Conservation (phyloP, 2,329 filamentous ascomycete species). For the Zymoseptoria tritici region DNA sequence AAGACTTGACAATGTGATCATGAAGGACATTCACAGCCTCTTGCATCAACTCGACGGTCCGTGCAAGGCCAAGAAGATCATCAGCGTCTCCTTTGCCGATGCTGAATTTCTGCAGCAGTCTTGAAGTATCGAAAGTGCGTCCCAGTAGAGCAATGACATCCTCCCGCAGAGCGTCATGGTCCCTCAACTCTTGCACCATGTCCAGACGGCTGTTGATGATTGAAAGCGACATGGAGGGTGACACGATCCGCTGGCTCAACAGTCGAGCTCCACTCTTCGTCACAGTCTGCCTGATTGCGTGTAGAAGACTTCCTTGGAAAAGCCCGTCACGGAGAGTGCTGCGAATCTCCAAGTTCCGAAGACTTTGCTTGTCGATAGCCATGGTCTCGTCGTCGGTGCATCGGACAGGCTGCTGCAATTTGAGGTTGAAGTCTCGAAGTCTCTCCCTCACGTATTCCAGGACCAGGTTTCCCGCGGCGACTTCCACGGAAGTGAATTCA, state of each 20-base stretch:
- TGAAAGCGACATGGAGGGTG: constrained; percentile 78
- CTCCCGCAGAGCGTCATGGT: constrained; percentile 61
- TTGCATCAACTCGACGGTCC: constrained; percentile 68
- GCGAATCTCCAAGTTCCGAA: constrained; percentile 82
- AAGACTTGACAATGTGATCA: constrained; percentile 30
- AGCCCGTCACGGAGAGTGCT: constrained; percentile 73
- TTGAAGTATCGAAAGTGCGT: constrained; percentile 75
- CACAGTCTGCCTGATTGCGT: constrained; percentile 81
- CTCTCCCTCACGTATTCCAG: constrained; percentile 76
- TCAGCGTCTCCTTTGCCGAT: constrained; percentile 87
- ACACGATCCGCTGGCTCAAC: constrained; percentile 73
- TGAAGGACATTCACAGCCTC: constrained; percentile 50
- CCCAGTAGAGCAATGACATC: constrained; percentile 60
- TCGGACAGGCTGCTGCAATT: constrained; percentile 73
- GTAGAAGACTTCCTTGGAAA: constrained; percentile 76
- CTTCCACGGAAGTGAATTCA: constrained; percentile 60
- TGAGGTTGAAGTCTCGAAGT: constrained; percentile 68
- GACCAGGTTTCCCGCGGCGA: constrained; percentile 70
- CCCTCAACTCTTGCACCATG: constrained; percentile 68
- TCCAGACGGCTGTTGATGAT: constrained; percentile 75
- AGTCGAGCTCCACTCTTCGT: constrained; percentile 86
- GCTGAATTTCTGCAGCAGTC: constrained; percentile 88
- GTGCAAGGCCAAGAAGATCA: constrained; percentile 75
- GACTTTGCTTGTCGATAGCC: constrained; percentile 84
- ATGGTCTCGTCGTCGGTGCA: constrained; percentile 70